phyloP scores from a whole-genome alignment of 2,329 filamentous ascomycete species.

The Alternaria sp. region DNA sequence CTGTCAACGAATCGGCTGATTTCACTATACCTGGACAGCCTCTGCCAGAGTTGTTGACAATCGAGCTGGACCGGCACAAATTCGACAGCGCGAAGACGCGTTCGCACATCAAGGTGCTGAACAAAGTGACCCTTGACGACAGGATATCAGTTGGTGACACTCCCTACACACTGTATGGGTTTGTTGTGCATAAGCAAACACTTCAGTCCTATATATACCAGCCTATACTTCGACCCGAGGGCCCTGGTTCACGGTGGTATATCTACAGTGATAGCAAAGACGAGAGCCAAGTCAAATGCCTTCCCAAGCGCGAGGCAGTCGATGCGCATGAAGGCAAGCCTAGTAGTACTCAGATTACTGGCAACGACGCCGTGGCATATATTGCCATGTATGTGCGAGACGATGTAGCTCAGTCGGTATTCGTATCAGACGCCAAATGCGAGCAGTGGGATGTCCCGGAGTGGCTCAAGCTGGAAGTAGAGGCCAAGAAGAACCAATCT shows the following conservation, averaged over 20 bases:
- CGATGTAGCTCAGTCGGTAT: constrained; percentile 49
- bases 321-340: constrained; percentile 58
- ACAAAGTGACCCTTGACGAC: constrained; percentile 64
- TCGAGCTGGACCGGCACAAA: constrained; percentile 64
- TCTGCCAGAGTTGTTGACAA: constrained; percentile 58
- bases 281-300: constrained; percentile 61
- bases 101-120: constrained; percentile 63
- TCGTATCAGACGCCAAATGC: constrained; percentile 53
- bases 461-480: constrained; percentile 43
- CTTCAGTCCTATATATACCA: constrained; percentile 66
- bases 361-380: constrained; percentile 59
- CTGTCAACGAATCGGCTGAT: constrained; percentile 43
- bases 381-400: constrained; percentile 63
- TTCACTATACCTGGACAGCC: constrained; percentile 28
- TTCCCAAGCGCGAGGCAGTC: constrained; percentile 63
- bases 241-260: constrained; percentile 64
- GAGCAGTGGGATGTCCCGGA: constrained; percentile 55
- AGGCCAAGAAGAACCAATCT: constrained; percentile 27
- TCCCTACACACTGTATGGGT: constrained; percentile 64
- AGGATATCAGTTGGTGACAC: constrained; percentile 55
- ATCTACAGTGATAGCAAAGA: constrained; percentile 62
- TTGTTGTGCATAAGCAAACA: constrained; percentile 65
- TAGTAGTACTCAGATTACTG: constrained; percentile 44
- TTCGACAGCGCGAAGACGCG: constrained; percentile 59
- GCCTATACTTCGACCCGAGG: constrained; percentile 64